Base-by-base conservation (phyloP, 805 yeast species). In the Debaryomyces hansenii region DNA sequence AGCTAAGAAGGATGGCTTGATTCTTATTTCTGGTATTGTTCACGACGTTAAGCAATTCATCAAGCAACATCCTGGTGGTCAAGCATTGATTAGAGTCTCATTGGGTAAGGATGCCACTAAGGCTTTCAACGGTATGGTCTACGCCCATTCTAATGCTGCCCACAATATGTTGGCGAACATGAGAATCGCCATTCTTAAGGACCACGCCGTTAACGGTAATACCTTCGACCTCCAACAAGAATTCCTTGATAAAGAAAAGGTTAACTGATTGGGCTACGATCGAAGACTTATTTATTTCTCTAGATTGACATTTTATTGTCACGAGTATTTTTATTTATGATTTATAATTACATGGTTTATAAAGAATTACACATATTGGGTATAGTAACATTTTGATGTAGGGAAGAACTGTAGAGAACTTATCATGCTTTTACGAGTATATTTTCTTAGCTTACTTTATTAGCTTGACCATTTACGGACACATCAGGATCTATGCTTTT, bases 91-190 rank as follows among this genome's bases (percentile, higher is more conserved):
- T 41, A 76, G 79, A 56, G 83, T 90, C 29, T 83, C 91, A 2
- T 69, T 79, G 50, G 91, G 92, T 58, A 87, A 85, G 64, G 94
- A 87, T 64, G 92, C 92, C 21, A 84, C 92, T 11, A 79, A 78
- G 62, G 94, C 91, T 1, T 87, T 87, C 75, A 84, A 85, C 62
- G 95, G 95, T 62, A 91, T 89, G 62, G 94, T 87, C 27, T 87
- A 87, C 60, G 82, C 87, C 10, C 95, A 87, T 62, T 84, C 92
- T 7, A 87, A 87, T 57, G 94, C 95, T 50, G 95, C 94, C 18
- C 90, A 85, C 65, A 87, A 87, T 66, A 70, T 87, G 60, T 77
- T 87, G 66, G 90, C 92, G 15, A 82, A 86, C 12, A 80, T 86
- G 87, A 83, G 95, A 75, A 83, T 87, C 14, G 94, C 92, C 20